Evolutionary conservation across 2,329 filamentous ascomycete genomes (phyloP), one percentile per base, ranked within the genome.

Genomic region (Ascomycota sp.): DNA sequence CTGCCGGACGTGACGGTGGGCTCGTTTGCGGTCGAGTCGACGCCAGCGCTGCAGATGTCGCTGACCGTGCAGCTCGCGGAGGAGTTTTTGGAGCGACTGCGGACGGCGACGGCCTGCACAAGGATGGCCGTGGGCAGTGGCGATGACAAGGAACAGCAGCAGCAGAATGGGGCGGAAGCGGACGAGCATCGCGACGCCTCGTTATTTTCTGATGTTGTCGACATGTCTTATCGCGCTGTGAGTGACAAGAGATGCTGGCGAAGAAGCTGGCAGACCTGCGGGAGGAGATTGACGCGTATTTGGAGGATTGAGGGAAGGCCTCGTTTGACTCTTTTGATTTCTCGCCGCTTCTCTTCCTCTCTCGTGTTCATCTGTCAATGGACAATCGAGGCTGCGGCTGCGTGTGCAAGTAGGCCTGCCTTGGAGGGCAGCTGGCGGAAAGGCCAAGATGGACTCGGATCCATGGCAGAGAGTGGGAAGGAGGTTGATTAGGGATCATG

Each of bases 31-130:
- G 48, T 57, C 11, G 49, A 52, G 27, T 49, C 52, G 9, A 47
- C 52, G 4, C 50, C 52, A 2, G 46, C 47, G n/a, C 41, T 57
- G 22, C 54, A 56, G 34, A 55, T 57, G 48, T 55, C 48, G 8
- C 42, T 58, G 13, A 55, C 53, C 3, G 44, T 57, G 20, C 52
- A 56, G 35, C 40, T 58, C n/a, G 53, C 49, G 5, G 51, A 56
- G 33, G 51, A 55, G 36, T 55, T 57, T 25, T 42, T 57, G 10
- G 40, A 38, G 20, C 44, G 49, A 20, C 46, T 56, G 17, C 44
- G 51, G 22, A 37, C 39, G 6, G 44, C 46, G n/a, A 49, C 50
- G 1, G 39, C 37, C 20, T 30, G 40, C 28, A 24, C 54, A 35
- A 48, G 47, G 32, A 31, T 42, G 20, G 35, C 35, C 2, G 21